Percentiles rank a stretch among this genome's conserved stretches.
Conservation (phyloP, 2,329 filamentous ascomycete species). For the Colletotrichum sansevieriae region DNA sequence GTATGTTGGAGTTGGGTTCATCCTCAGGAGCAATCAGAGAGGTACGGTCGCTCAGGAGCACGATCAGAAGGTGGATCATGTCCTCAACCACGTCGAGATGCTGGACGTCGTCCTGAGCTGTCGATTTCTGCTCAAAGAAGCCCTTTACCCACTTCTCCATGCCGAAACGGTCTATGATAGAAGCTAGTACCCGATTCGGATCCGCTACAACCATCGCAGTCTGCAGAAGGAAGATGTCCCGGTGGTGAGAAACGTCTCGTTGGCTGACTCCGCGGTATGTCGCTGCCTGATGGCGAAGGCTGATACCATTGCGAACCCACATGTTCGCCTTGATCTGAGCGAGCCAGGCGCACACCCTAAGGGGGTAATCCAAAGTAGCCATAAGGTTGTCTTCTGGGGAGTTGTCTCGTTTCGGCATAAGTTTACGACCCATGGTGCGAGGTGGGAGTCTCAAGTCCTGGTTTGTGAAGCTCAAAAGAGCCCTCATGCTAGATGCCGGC, state of each 20-base stretch:
- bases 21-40: constrained; percentile 79
- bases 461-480: constrained; percentile 78
- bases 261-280: constrained; percentile 92
- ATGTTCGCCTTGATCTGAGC: constrained; percentile 98
- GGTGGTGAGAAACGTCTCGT: constrained; percentile 91
- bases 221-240: constrained; percentile 94
- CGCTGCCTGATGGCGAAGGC: constrained; percentile 92
- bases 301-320: constrained; percentile 99
- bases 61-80: constrained; percentile 92
- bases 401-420: constrained; percentile 69
- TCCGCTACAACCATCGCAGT: constrained; percentile 90
- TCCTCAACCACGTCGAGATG: constrained; percentile 95
- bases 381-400: constrained; percentile 84
- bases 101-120: constrained; percentile 86
- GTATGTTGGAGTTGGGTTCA: constrained; percentile 73
- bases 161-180: constrained; percentile 91
- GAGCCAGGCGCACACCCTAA: constrained; percentile 95
- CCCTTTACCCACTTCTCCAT: constrained; percentile 90
- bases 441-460: constrained; percentile 77
- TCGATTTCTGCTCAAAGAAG: constrained; percentile 78
- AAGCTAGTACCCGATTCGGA: constrained; percentile 85
- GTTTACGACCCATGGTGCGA: constrained; percentile 70
- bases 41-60: constrained; percentile 89
- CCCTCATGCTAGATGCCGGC: constrained; percentile 73
- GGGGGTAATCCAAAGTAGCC: constrained; percentile 90